Base-by-base conservation (phyloP, 345 rosid genomes). In the Adansonia digitata region DNA sequence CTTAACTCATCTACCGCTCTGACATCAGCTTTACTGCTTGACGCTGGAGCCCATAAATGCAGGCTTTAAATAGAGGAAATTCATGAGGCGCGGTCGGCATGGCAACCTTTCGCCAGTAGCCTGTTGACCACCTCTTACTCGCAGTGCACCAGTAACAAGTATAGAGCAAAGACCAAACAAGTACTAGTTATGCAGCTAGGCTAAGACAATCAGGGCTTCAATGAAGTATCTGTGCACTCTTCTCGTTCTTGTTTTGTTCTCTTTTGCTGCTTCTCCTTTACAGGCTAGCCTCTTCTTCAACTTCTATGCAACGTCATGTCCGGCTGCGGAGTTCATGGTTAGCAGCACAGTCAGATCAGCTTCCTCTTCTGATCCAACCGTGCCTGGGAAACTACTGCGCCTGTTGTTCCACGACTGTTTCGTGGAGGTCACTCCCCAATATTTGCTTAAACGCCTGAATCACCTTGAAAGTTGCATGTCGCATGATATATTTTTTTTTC, bases 371-470 rank as follows among this genome's bases (percentile, higher is more conserved):
- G 98, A 92, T 77, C 89, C 89, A 72, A 84, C 93, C 57, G 75
- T 94, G 43, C 98, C 93, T 0, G 97, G 97, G 69, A 92, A 90
- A 86, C 97, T 94, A 43, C 90, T 94, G 3, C 97, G 97, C 80
- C 78, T 92, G 88, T 73, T 89, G 60, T 92, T 94, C 83, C 97
- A 92, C 60, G 98, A 92, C 75, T 92, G 98, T 84, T 89, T 94
- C 35, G 94, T 92, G 8, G 89, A 92, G 86, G 98, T 92, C n/a
- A 81, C 81, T 77, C 57, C 17, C 69, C 48, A 43, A 43, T 14
- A 3, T 37, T 7, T 0, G 34, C 22, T 35, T 34, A 17, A 45
- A 15, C 4, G 20, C 64, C 34, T 40, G 11, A 17, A 15, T 35
- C 35, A 34, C 17, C 46, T 0, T 13, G 22, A 64, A 7, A 31